Evolutionary conservation across 192 early-diverging fungal species (phyloP), one percentile per base, ranked within the genome.

Genomic region (Rhizophagus clarus): DNA sequence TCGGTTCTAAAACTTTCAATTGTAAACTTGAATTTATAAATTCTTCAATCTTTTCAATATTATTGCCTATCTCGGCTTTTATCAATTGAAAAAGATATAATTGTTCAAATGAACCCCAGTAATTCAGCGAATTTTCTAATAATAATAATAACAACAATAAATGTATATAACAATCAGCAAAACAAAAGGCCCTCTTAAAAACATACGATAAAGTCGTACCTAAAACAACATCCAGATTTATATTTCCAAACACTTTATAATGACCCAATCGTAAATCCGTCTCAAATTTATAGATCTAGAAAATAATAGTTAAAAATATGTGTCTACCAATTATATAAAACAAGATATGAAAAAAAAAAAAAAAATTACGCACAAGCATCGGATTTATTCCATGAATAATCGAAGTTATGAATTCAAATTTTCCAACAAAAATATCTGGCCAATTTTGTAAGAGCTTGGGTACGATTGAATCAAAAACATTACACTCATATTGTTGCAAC

Each of bases 251-350:
- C 12, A 72, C 14, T 6, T 15, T 49, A 34, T 72, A 72, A 28
- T 72, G 42, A 49, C 28, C 24, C 24, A 49, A 47, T 20, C 71
- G 42, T 22, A 72, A 24, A 49, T 72, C 71, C 42, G n/a, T 72
- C 8, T 72, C 71, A 4, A 72, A 49, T 49, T 72, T 72, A 72
- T 72, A 72, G 28, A 72, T 51, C 71, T 72, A 51, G 51, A 15
- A 26, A 49, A 17, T 49, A 29, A 72, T 45, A 29, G 6, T 34
- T 42, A 70, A 4, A 24, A 8, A 40, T 15, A 40, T 70, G 8
- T 24, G 8, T 42, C 6, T 42, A 42, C 8, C 9, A 34, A 31
- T 17, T 32, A 31, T 67, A 26, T 12, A 40, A 20, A 29, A 29
- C 8, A 40, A 72, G 9, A 26, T 45, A 28, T 72, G 11, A 45